Base-by-base conservation (phyloP, 2,329 filamentous ascomycete genomes). In the Bipolaris sorokiniana region DNA sequence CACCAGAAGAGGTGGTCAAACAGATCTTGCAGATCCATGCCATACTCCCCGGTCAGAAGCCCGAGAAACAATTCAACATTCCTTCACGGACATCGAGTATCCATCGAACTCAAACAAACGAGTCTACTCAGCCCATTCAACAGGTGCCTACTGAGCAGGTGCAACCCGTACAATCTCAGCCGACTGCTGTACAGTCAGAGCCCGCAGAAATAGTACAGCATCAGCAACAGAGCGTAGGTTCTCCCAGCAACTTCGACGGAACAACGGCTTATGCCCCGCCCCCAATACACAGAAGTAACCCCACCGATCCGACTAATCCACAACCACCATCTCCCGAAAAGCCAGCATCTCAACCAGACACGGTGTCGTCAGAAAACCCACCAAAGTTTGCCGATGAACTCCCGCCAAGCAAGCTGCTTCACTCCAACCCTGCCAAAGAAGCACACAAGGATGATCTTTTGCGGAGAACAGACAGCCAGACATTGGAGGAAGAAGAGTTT, bases 1-100 rank as follows among this genome's bases (percentile, higher is more conserved):
- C 89, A 3, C 86, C 91, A 0, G 80, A 89, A 65, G 83, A 89
- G 64, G 88, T 92, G 70, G 83, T 86, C 5, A 84, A 96, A 70
- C 94, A 98, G 74, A 92, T 98, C 53, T 82, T 96, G 67, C 84
- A 90, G 22, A 92, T 98, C 57, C 90, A 91, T 34, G 92, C 95
- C 1, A 90, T 99, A 58, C 73, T 98, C 23, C 86, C 86, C 37
- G 93, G 92, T 31, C 92, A 97, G 74, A 86, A 84, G 66, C 75
- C 80, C 22, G 77, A 79, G 40, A 77, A 82, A 52, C 67, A 70
- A 79, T 82, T 73, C 84, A 84, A 65, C 73, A 83, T 62, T 86
- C 89, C 55, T 84, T 87, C 59, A 80, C 84, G 59, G 79, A 72
- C 67, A 44, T 66, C 63, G 55, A 71, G 62, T 54, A 48, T 66